A percentile compares a stretch with the other conserved stretches of the same genome.
Conservation (phyloP, 2,329 filamentous ascomycete genomes). For the Seiridium unicorne region DNA sequence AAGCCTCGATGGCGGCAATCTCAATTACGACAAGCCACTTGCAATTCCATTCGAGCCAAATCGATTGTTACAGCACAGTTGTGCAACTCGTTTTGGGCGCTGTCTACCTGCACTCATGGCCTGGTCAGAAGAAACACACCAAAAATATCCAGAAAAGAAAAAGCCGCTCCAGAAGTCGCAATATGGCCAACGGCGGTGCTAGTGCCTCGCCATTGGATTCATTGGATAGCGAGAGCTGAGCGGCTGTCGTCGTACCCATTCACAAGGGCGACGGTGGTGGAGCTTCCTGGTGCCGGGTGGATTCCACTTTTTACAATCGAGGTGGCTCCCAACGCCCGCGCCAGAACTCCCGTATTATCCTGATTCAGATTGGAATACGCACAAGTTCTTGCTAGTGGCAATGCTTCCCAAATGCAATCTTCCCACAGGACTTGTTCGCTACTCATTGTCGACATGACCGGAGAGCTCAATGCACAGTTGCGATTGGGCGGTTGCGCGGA, state of each 20-base stretch:
- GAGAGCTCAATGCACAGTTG: neutral
- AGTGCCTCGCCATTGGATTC: neutral
- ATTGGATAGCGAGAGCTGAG: neutral
- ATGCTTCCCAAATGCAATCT: neutral
- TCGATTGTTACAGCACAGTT: neutral
- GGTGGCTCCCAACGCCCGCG: neutral
- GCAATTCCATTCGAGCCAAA: neutral
- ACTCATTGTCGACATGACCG: too few relatives aligned
- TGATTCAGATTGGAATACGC: constrained; percentile 9
- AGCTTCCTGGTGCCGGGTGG: constrained; percentile 5
- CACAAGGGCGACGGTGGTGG: constrained; percentile 9
- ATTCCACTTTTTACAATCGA: neutral
- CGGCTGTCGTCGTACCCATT: neutral
- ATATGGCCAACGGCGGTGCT: neutral
- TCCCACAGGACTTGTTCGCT: too few relatives aligned
- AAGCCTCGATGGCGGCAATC: neutral
- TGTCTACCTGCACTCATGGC: too few relatives aligned
- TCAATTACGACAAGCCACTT: neutral
- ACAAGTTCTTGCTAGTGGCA: neutral
- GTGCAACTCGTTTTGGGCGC: too few relatives aligned
- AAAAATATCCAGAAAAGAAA: too few relatives aligned
- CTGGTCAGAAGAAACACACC: too few relatives aligned
- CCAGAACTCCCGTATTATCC: neutral
- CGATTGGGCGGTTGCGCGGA: neutral
- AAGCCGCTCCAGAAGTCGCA: too few relatives aligned